Conservation (phyloP, 1,284 basidiomycete species). For the Boletus smithii region DNA sequence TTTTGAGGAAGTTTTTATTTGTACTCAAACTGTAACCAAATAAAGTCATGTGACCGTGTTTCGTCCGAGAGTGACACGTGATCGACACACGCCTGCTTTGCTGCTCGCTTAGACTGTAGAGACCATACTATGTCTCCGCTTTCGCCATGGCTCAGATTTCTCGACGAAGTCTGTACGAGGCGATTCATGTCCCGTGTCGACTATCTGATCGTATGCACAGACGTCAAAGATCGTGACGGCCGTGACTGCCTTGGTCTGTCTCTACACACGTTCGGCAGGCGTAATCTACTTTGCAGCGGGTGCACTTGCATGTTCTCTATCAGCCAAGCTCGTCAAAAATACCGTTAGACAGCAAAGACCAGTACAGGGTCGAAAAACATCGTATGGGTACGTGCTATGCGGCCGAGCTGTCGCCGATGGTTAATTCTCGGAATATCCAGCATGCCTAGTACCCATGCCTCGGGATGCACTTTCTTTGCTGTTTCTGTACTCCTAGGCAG, state of each 20-base stretch:
- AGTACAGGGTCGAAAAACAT: constrained; percentile 45
- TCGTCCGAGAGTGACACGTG: constrained; percentile 24
- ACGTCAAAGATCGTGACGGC: constrained; percentile 46
- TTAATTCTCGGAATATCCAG: constrained; percentile 39
- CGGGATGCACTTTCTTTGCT: constrained; percentile 69
- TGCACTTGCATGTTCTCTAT: constrained; percentile 56
- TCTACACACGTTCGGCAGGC: constrained; percentile 69
- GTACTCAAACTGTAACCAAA: constrained; percentile 30
- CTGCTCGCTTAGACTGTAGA: too few species aligned
- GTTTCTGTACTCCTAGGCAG: constrained; percentile 64
- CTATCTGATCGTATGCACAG: constrained; percentile 18
- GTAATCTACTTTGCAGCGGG: constrained; percentile 67
- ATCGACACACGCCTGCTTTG: not conserved
- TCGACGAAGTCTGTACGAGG: constrained; percentile 33
- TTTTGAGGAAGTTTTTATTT: constrained; percentile 28
- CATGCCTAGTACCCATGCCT: constrained; percentile 89
- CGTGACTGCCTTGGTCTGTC: constrained; percentile 52
- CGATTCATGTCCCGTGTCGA: not conserved
- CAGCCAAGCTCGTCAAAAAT: constrained; percentile 69
- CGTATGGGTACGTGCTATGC: constrained; percentile 56
- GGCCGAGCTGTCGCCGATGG: not conserved
- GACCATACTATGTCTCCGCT: constrained; percentile 5
- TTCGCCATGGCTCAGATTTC: constrained; percentile 26
- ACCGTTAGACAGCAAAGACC: constrained; percentile 75
- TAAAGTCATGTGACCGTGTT: constrained; percentile 34